Evolutionary conservation across 2,329 filamentous ascomycete species (phyloP).

Genomic region (Cryphonectria nitschkei): DNA sequence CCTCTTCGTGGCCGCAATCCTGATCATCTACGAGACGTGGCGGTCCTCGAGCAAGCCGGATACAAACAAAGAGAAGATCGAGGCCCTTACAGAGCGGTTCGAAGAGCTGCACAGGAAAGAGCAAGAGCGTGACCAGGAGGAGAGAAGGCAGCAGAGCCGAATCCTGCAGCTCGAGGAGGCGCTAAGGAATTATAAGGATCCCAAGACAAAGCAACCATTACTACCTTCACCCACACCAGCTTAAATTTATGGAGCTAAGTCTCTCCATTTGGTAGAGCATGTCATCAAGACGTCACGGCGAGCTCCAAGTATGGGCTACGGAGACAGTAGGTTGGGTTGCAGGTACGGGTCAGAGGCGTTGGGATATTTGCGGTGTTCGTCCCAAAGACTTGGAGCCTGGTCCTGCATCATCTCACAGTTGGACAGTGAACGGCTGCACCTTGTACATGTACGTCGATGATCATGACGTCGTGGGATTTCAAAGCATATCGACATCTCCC

Average conservation of each 20-base stretch:
- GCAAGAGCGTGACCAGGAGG: conserved; percentile 54
- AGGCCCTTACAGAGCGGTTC: conserved; percentile 51
- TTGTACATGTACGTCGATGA: not conserved
- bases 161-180: conserved; percentile 59
- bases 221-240: conserved; percentile 42
- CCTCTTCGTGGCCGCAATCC: conserved; percentile 57
- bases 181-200: conserved; percentile 54
- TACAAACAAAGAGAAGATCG: conserved; percentile 55
- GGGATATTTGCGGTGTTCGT: not conserved
- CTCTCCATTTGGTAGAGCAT: not conserved
- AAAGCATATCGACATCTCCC: not conserved
- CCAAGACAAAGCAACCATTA: conserved; percentile 60
- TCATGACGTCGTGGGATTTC: not conserved
- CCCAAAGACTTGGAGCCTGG: not conserved
- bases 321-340: not conserved
- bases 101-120: conserved; percentile 55
- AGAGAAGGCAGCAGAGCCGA: conserved; percentile 48
- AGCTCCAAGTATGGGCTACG: not conserved
- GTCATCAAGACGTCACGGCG: not conserved
- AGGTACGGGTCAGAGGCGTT: not conserved
- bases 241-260: not conserved
- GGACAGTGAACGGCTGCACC: not conserved
- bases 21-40: conserved; percentile 67
- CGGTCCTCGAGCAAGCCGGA: conserved; percentile 64
- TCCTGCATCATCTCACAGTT: not conserved